Evolutionary conservation across 179 eudicot species (phyloP).

Genomic region (Patellifolia procumbens): DNA sequence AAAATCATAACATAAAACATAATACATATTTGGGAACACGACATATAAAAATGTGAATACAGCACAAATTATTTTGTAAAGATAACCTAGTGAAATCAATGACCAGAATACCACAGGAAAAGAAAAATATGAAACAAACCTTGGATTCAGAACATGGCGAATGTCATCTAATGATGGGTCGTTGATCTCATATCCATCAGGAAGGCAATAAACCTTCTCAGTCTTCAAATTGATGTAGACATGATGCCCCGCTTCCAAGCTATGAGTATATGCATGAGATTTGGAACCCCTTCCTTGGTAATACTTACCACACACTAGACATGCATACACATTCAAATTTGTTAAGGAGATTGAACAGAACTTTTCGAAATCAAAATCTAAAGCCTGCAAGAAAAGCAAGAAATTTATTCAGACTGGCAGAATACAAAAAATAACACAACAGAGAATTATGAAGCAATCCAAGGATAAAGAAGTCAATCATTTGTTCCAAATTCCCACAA

Average conservation of each 20-base stretch:
- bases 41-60: neutral
- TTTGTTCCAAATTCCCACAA: neutral
- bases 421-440: neutral
- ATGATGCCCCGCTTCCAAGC: slow-evolving; percentile 96
- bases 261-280: slow-evolving; percentile 92
- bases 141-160: slow-evolving; percentile 85
- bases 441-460: neutral
- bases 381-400: slow-evolving; percentile 53
- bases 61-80: neutral
- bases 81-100: neutral
- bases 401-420: neutral
- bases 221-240: slow-evolving; percentile 84
- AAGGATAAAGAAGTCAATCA: neutral
- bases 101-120: neutral
- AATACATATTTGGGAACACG: neutral
- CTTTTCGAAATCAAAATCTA: slow-evolving; percentile 97
- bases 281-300: slow-evolving; percentile 90
- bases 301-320: slow-evolving; percentile 95
- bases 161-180: slow-evolving; percentile 94
- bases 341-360: slow-evolving; percentile 83
- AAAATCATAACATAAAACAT: neutral
- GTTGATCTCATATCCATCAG: slow-evolving; percentile 91
- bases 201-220: slow-evolving; percentile 92
- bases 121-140: slow-evolving; percentile 40
- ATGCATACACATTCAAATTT: slow-evolving; percentile 87